Evolutionary conservation across 2,329 filamentous ascomycete species (phyloP).

Genomic region (Alternaria ethzedia): DNA sequence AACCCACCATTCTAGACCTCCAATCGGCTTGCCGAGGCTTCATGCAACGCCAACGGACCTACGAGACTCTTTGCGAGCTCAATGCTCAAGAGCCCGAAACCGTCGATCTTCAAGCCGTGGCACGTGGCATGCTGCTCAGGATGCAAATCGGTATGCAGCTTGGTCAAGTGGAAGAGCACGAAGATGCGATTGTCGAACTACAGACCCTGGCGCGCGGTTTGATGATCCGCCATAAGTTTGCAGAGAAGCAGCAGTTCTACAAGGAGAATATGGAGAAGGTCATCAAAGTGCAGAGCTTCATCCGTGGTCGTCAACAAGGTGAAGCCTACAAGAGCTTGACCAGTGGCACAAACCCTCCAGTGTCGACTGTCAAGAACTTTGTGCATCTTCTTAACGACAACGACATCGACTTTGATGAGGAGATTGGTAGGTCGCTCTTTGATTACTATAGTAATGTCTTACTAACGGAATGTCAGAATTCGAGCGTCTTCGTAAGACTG

Average conservation of each 20-base stretch:
- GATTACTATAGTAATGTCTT: background rate
- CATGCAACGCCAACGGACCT: slow-evolving; percentile 66
- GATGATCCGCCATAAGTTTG: slow-evolving; percentile 75
- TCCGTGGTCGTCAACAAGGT: slow-evolving; percentile 92
- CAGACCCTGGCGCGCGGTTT: slow-evolving; percentile 77
- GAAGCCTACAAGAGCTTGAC: slow-evolving; percentile 98
- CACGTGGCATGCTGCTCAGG: slow-evolving; percentile 80
- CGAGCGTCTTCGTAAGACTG: slow-evolving; percentile 90
- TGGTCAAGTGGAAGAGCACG: slow-evolving; percentile 79
- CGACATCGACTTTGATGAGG: slow-evolving; percentile 98
- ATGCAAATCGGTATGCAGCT: slow-evolving; percentile 76
- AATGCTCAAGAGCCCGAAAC: slow-evolving; percentile 71
- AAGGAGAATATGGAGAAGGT: slow-evolving; percentile 98
- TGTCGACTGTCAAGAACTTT: slow-evolving; percentile 97
- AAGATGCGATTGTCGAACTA: slow-evolving; percentile 75
- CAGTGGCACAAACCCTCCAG: slow-evolving; percentile 93
- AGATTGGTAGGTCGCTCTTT: slow-evolving; percentile 64
- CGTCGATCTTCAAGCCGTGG: slow-evolving; percentile 73
- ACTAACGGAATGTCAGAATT: slow-evolving; percentile 67
- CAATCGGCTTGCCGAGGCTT: slow-evolving; percentile 73
- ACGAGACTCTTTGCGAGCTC: slow-evolving; percentile 71
- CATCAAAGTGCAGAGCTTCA: slow-evolving; percentile 97
- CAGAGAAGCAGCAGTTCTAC: slow-evolving; percentile 86
- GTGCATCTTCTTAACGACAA: slow-evolving; percentile 97
- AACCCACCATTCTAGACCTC: slow-evolving; percentile 63